Evolutionary conservation across 2,329 filamentous ascomycete genomes (phyloP), one percentile per base, ranked within the genome.

Genomic region (Aspergillus ibericus): DNA sequence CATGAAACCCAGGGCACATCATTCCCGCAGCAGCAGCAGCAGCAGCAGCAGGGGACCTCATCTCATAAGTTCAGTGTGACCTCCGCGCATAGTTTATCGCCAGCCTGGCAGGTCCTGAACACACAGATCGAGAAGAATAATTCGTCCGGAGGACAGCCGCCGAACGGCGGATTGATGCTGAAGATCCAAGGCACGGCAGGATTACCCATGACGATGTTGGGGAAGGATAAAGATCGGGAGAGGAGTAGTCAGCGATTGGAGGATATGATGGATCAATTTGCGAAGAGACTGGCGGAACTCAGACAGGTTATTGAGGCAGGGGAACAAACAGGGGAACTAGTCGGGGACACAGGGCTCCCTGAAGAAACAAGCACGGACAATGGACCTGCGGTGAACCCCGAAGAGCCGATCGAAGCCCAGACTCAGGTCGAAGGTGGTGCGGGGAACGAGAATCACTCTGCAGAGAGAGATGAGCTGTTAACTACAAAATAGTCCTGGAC

Each of bases 31-130:
- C 57, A 55, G 13, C 55, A 63, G 25, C 55, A 46, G n/a, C n/a
- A n/a, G 8, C 34, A 56, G 47, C 57, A 55, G 13, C 55, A 63
- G 25, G 54, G 42, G 5, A 55, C 13, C 46, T 34, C 22, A 4
- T 20, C 56, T 10, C 88, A 44, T 68, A 78, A 55, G 25, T 79
- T 75, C 55, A 79, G 76, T 1, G 84, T 98, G 0, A 79, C 84
- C 0, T 86, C 85, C 57, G 89, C 90, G 1, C 86, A 89, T 42
- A 92, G 88, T 61, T 78, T 97, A 12, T 89, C 86, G 8, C 78
- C 87, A 0, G 84, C 88, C 51, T 98, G 93, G 88, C 86, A 89
- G 67, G 81, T 88, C 13, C 76, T 85, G 34, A 75, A 77, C 15
- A 82, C 83, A 0, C 75, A 76, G 9, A 75, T 86, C 70, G 84